phyloP scores from a whole-genome alignment of 1,139 yeast species.

The Candida freyschussii region DNA sequence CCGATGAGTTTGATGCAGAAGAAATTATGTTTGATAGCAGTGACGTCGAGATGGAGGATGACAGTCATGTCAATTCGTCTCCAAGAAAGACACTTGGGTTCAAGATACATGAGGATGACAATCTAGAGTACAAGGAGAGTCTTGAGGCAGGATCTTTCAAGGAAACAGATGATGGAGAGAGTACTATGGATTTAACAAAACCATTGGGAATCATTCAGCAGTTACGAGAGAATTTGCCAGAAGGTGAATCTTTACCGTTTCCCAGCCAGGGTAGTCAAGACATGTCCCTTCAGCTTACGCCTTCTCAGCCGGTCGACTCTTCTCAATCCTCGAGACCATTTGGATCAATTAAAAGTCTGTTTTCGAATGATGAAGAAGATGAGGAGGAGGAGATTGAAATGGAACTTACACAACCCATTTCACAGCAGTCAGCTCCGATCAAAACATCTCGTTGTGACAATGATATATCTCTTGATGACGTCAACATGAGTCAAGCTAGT shows the following conservation, averaged over 20 bases:
- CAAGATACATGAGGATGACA: constrained; percentile 17
- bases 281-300: constrained; percentile 5
- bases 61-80: constrained; percentile 20
- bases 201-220: constrained; percentile 23
- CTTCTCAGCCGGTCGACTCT: constrained; percentile 3
- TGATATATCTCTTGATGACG: background rate
- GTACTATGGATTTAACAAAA: constrained; percentile 30
- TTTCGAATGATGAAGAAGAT: constrained; percentile 15
- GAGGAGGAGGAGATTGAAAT: constrained; percentile 16
- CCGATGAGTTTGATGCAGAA: constrained; percentile 13
- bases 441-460: background rate
- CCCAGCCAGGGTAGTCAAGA: constrained; percentile 2
- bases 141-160: constrained; percentile 16
- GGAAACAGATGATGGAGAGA: constrained; percentile 19
- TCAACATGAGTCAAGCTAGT: constrained; percentile 1
- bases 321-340: constrained; percentile 20
- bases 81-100: constrained; percentile 16
- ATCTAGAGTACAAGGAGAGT: constrained; percentile 18
- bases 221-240: constrained; percentile 1
- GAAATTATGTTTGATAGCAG: constrained; percentile 21
- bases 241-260: background rate
- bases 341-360: constrained; percentile 25
- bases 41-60: constrained; percentile 26
- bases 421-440: constrained; percentile 3
- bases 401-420: constrained; percentile 21